Evolutionary conservation across 306 rosid genomes (phyloP).

Genomic region (Medicago ruthenica): DNA sequence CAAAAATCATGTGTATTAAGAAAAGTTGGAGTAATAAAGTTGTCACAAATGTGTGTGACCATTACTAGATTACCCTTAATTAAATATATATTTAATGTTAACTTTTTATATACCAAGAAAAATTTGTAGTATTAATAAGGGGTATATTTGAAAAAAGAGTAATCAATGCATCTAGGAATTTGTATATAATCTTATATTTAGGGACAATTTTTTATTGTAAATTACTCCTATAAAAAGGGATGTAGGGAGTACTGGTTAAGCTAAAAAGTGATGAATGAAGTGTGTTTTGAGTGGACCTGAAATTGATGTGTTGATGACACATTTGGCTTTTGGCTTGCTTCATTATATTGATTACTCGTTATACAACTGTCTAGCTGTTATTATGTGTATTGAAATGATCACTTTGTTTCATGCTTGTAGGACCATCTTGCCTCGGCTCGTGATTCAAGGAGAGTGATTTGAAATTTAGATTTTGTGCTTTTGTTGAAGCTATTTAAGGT

Average conservation of each 20-base stretch:
- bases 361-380: conserved; percentile 3
- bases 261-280: neutral
- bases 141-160: too few species aligned
- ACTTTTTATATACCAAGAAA: too few species aligned
- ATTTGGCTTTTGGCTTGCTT: neutral
- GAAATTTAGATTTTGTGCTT: conserved; percentile 42
- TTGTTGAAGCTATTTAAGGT: conserved; percentile 33
- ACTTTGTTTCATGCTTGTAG: conserved; percentile 56
- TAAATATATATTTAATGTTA: too few species aligned
- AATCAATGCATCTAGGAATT: too few species aligned
- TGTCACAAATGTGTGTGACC: too few species aligned
- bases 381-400: conserved; percentile 38
- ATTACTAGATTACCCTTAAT: too few species aligned
- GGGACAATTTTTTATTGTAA: too few species aligned
- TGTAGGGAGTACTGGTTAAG: neutral
- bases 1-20: too few species aligned
- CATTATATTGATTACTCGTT: neutral
- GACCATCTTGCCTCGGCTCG: conserved; percentile 88
- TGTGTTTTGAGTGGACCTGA: conserved; percentile 11
- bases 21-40: too few species aligned
- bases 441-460: conserved; percentile 78
- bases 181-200: too few species aligned
- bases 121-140: too few species aligned
- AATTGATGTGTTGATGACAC: neutral
- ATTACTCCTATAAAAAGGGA: too few species aligned